Conservation (phyloP, 805 yeast species). For the Ogataea dorogensis region DNA sequence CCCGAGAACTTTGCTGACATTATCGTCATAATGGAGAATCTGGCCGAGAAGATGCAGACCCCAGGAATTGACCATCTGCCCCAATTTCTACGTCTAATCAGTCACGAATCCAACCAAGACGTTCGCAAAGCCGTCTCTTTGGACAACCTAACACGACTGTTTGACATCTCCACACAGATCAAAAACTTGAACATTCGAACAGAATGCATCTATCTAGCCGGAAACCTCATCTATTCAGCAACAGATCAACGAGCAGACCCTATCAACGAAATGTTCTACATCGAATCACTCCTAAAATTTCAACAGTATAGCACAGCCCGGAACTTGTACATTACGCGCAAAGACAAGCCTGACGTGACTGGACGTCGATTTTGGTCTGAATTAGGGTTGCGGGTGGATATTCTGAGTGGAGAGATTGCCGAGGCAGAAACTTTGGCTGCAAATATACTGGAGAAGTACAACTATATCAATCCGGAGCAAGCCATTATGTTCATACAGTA, state of each 20-base stretch:
- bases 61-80: conserved; percentile 28
- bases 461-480: conserved; percentile 39
- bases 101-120: conserved; percentile 18
- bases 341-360: conserved; percentile 33
- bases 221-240: conserved; percentile 41
- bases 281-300: conserved; percentile 41
- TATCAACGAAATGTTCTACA: conserved; percentile 49
- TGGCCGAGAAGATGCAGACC: conserved; percentile 20
- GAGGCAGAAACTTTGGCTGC: conserved; percentile 38
- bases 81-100: conserved; percentile 23
- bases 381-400: conserved; percentile 41
- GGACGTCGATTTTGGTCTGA: conserved; percentile 54
- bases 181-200: conserved; percentile 33
- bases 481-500: conserved; percentile 35
- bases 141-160: conserved; percentile 37
- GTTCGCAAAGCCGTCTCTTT: conserved; percentile 29
- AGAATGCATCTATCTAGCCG: conserved; percentile 39
- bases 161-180: conserved; percentile 41
- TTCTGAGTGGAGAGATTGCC: conserved; percentile 34
- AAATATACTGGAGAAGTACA: conserved; percentile 29
- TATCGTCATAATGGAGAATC: conserved; percentile 20
- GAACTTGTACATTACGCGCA: conserved; percentile 36
- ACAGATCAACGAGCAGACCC: conserved; percentile 48
- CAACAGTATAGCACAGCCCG: conserved; percentile 37
- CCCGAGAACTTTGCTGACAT: conserved; percentile 27